These are phyloP conservation scores for Exophiala mesophila DNA, from an alignment of 2,329 filamentous ascomycete genomes.

Conservation along the genomic window DNA sequence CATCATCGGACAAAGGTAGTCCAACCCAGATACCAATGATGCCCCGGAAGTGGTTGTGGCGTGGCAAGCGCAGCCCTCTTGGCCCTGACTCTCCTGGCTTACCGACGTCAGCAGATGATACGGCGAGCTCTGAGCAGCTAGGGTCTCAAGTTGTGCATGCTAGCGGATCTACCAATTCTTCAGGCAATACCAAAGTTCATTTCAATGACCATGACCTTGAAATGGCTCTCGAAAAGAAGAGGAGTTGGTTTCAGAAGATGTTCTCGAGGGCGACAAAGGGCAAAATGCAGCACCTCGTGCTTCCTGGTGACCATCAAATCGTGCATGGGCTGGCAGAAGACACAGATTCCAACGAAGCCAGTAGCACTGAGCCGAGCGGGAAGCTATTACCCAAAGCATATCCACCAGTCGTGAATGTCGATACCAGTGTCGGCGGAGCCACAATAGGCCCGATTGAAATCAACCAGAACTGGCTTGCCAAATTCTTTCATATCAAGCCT, in stretches of 20 bases:
- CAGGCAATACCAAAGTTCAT: conserved; percentile 8
- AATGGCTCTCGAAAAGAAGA: conserved; percentile 23
- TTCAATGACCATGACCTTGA: conserved; percentile 17
- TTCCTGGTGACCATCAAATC: conserved; percentile 19
- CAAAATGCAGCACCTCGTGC: conserved; percentile 41
- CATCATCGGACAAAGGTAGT: conserved; percentile 30
- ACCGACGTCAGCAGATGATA: conserved; percentile 28
- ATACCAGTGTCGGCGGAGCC: conserved; percentile 17
- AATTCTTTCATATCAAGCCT: conserved; percentile 84
- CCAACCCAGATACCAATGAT: conserved; percentile 6
- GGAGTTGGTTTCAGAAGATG: conserved; percentile 27
- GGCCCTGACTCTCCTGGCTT: conserved; percentile 22
- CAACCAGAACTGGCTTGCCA: conserved; percentile 81
- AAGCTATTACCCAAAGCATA: conserved; percentile 7
- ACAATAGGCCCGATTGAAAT: conserved; percentile 52
- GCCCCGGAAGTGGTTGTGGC: conserved; percentile 45
- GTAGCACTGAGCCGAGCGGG: neutral
- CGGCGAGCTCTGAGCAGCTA: conserved; percentile 20
- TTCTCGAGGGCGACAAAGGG: conserved; percentile 19
- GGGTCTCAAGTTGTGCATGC: conserved; percentile 26
- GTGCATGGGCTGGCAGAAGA: conserved; percentile 18
- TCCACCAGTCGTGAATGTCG: conserved; percentile 21
- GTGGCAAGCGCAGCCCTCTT: conserved; percentile 32
- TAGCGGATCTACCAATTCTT: conserved; percentile 19
- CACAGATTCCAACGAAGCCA: conserved; percentile 5